phyloP scores from a whole-genome alignment of 805 yeast genomes.

The Kuraishia cidri region DNA sequence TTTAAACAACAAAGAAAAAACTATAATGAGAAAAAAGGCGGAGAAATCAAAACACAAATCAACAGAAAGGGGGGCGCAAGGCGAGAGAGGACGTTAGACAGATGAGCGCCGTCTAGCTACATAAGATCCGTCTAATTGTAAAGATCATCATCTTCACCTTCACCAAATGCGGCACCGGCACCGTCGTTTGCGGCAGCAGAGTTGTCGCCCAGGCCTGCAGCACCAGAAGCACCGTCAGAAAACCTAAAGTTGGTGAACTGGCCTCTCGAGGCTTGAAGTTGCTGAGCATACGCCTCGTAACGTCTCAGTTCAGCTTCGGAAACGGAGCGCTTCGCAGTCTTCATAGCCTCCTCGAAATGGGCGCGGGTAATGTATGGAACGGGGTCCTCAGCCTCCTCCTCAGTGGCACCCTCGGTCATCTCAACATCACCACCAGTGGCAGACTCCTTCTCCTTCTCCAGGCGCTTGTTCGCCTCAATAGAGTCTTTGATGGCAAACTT shows the following conservation, averaged over 20 bases:
- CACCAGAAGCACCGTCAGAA: conserved; percentile 34
- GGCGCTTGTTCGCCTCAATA: conserved; percentile 68
- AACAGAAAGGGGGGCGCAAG: too few relatives aligned
- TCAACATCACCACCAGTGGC: conserved; percentile 28
- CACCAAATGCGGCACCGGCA: conserved; percentile 36
- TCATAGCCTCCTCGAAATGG: conserved; percentile 99
- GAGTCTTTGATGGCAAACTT: conserved; percentile 97
- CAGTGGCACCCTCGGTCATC: conserved; percentile 9
- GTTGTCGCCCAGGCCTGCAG: conserved; percentile 19
- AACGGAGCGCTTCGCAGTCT: conserved; percentile 96
- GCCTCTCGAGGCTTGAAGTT: conserved; percentile 92
- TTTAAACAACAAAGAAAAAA: too few relatives aligned
- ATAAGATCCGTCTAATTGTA: too few relatives aligned
- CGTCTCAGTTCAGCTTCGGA: conserved; percentile 97
- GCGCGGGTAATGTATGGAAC: conserved; percentile 92
- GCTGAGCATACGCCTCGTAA: conserved; percentile 97
- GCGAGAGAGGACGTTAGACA: too few relatives aligned
- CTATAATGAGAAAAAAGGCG: too few relatives aligned
- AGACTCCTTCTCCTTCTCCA: conserved; percentile 34
- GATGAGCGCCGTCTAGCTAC: too few relatives aligned
- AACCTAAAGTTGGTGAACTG: conserved; percentile 87
- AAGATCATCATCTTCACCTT: conserved; percentile 34
- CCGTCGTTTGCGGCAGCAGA: conserved; percentile 18
- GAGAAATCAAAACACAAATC: too few relatives aligned
- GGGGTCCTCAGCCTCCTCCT: conserved; percentile 71